These are phyloP conservation scores for Symbiotaphrina buchneri DNA, from an alignment of 495 filamentous ascomycete species.

Conservation along the genomic window DNA sequence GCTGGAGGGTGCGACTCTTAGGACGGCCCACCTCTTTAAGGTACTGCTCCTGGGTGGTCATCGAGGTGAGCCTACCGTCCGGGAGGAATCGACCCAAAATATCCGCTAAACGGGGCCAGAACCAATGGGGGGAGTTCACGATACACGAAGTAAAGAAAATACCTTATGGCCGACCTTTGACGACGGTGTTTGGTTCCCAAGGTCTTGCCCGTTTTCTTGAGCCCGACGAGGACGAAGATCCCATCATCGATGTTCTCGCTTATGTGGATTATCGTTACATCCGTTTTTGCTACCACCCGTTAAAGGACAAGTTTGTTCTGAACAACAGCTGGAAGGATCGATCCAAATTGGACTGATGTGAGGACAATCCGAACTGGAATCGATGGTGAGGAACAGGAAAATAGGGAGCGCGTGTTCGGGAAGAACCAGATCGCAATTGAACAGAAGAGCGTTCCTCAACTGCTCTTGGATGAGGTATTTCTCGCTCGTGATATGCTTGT, in stretches of 20 bases:
- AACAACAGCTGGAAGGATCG: constrained; percentile 89
- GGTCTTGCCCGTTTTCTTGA: constrained; percentile 30
- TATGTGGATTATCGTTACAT: constrained; percentile 84
- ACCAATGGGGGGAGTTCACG: constrained; percentile 85
- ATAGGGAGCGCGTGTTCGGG: constrained; percentile 70
- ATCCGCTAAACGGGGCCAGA: constrained; percentile 15
- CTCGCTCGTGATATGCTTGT: constrained; percentile 1
- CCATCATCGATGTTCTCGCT: constrained; percentile 43
- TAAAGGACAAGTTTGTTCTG: constrained; percentile 69
- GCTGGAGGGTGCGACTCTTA: constrained; percentile 57
- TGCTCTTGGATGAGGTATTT: constrained; percentile 75
- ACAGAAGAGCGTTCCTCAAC: constrained; percentile 57
- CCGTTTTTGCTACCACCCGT: constrained; percentile 72
- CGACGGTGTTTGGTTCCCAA: constrained; percentile 56
- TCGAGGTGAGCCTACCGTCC: constrained; percentile 31
- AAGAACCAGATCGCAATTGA: constrained; percentile 77
- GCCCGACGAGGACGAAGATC: constrained; percentile 69
- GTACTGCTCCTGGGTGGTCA: constrained; percentile 72
- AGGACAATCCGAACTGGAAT: constrained; percentile 60
- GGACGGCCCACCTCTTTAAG: constrained; percentile 42
- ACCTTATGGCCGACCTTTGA: constrained; percentile 58
- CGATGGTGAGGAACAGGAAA: constrained; percentile 71
- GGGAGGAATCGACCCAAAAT: constrained; percentile 2
- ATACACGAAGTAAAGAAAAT: constrained; percentile 41
- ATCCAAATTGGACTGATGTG: constrained; percentile 61